Base-by-base conservation (phyloP, 306 rosid species). In the Lathyrus aphaca region DNA sequence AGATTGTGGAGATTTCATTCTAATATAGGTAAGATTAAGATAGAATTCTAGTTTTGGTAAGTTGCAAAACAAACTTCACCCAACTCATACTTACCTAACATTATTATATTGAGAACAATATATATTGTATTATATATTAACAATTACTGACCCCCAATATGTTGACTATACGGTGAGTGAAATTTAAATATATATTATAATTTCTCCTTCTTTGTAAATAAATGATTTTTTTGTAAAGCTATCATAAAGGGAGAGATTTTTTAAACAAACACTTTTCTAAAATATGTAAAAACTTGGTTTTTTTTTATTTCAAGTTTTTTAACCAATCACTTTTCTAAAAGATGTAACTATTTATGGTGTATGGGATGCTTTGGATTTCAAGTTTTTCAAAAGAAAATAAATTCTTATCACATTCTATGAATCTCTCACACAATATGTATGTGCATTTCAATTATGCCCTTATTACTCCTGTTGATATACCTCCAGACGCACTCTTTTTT, bases 11-110 rank as follows among this genome's bases (percentile, higher is more conserved):
- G 67, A 64, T 71, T 68, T 16, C 61, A 44, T 77, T 61, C 66
- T 32, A 69, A 18, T 69, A 69, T 64, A 62, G 18, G 66, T 53
- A 69, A 63, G 38, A 55, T 62, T 29, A 18, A 67, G 37, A 51
- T 69, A 10, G 54, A 54, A 63, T 45, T 55, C 51, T 49, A 17
- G 11, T 18, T 71, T 71, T 35, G 72, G 68, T 21, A 9, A 54
- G 76, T 32, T 44, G 44, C 44, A 51, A 63, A 71, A 66, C 72
- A 45, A 77, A 56, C 74, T 55, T 77, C 73, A 64, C 73, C 72
- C 39, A 38, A 38, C 7, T 2, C 10, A 38, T 10, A 61, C 64
- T 60, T 49, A 49, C 74, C 38, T 27, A 38, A 57, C 6, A 15
- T 57, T 2, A 6, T 46, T 8, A 39, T 39, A 39, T 10, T 10